Percentiles rank a stretch among this genome's conserved stretches.
Conservation (phyloP, 768 basidiomycete genomes). For the Epithele typhae region DNA sequence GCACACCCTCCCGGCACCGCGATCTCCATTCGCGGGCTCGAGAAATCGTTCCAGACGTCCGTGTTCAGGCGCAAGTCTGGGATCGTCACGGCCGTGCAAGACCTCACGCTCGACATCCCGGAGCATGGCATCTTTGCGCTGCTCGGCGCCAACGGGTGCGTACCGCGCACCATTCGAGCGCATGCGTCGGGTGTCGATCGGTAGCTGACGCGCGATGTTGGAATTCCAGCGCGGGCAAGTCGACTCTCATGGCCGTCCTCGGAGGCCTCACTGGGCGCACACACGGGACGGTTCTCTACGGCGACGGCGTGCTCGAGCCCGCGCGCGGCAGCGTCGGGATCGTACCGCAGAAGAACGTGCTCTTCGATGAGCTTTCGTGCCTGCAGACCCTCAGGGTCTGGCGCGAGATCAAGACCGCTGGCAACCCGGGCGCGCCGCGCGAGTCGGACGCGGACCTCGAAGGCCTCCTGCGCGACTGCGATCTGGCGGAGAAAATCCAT, state of each 20-base stretch:
- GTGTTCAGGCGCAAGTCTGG: no score
- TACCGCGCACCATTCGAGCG: no score
- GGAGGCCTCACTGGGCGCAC: conserved; percentile 57
- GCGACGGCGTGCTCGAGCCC: conserved; percentile 48
- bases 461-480: conserved; percentile 66
- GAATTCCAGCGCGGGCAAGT: conserved; percentile 64
- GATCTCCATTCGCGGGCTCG: no score
- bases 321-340: conserved; percentile 67
- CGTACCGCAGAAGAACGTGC: conserved; percentile 79
- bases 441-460: conserved; percentile 66
- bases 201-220: not conserved
- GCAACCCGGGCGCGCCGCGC: conserved; percentile 34
- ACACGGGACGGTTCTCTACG: conserved; percentile 50
- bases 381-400: conserved; percentile 60
- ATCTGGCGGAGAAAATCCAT: conserved; percentile 61
- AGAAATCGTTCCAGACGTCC: no score
- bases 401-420: conserved; percentile 28
- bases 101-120: no score
- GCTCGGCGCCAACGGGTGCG: no score
- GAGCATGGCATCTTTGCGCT: no score
- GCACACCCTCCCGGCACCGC: no score
- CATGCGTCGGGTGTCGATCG: no score
- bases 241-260: conserved; percentile 62
- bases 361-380: conserved; percentile 75
- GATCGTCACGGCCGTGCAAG: no score